Conservation (phyloP, 306 rosid species). For the Myrica gale region DNA sequence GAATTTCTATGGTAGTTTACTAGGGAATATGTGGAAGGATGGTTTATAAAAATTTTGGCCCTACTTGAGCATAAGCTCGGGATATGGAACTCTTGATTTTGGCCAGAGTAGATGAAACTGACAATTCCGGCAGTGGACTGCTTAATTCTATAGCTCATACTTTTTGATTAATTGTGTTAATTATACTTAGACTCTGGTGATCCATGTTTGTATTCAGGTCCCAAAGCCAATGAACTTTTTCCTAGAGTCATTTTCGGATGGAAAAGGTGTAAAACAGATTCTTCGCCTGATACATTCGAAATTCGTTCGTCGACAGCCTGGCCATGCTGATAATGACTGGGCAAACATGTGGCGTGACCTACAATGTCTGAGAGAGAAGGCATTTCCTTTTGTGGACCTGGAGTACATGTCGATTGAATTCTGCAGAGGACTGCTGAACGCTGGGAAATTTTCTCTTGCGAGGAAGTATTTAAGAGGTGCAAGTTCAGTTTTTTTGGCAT, state of each 20-base stretch:
- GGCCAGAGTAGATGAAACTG: slow-evolving; percentile 4
- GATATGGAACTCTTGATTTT: slow-evolving; percentile 1
- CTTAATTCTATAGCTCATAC: neutral
- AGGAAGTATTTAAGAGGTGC: slow-evolving; percentile 94
- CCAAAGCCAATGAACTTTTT: slow-evolving; percentile 90
- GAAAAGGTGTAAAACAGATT: slow-evolving; percentile 88
- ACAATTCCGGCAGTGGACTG: neutral
- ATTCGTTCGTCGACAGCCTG: slow-evolving; percentile 85
- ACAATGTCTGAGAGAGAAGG: slow-evolving; percentile 82
- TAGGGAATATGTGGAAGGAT: slow-evolving; percentile 6
- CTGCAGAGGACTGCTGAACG: slow-evolving; percentile 93
- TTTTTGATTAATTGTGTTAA: neutral
- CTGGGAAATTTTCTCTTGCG: slow-evolving; percentile 96
- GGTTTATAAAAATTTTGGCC: neutral
- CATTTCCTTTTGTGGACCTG: slow-evolving; percentile 80
- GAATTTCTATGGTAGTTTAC: neutral
- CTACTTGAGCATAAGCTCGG: neutral
- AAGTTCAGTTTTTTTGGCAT: slow-evolving; percentile 79
- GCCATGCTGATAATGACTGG: slow-evolving; percentile 93
- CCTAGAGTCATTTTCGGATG: slow-evolving; percentile 68
- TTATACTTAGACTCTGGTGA: slow-evolving; percentile 7
- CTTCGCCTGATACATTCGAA: slow-evolving; percentile 95
- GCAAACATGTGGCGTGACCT: slow-evolving; percentile 98
- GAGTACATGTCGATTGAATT: slow-evolving; percentile 90
- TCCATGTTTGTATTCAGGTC: slow-evolving; percentile 52